Base-by-base conservation (phyloP, 352 stramenopile genomes). In the Pythium grandisporangium region DNA sequence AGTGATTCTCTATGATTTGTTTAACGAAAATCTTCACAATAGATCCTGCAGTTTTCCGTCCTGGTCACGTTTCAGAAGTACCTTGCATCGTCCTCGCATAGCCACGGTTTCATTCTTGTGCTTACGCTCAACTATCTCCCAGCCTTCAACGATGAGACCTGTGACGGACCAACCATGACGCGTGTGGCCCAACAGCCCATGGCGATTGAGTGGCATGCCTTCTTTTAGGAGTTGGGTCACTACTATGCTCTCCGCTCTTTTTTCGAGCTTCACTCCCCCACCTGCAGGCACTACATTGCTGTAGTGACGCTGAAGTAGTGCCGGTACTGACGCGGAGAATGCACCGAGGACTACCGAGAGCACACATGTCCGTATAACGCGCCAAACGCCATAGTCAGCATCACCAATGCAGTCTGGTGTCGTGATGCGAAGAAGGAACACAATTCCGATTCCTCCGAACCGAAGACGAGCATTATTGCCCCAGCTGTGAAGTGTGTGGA, bases 101-200 rank as follows among this genome's bases (percentile, higher is more conserved):
- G 55, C 19, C 13, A 61, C 24, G 1, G 44, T 22, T 24, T 51
- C 26, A 26, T 53, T 34, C 16, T 17, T 57, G 38, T 45, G 16
- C 21, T 45, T 49, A 19, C 26, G 30, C 27, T 63, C 46, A 22
- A 55, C 34, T 25, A 63, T 32, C 16, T 66, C 37, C 48, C 60
- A 70, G 23, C 56, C 52, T 48, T 70, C 60, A 20, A 61, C 41
- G 4, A 66, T 44, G 30, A 70, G 30, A 1, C 44, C 60, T 6
- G 48, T 48, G 11, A 66, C 24, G 14, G 55, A 59, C 60, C 55
- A 70, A 13, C 55, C 55, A 16, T 48, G 30, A 35, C 37, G 1
- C 27, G 40, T 16, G 59, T 65, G 16, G 54, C 51, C 60, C 13
- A 66, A 12, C 17, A 69, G 21, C 1, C 55, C 52, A 25, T 61